Evolutionary conservation across 73 alveolate genomes (phyloP).

Genomic region (Paramecium pentaurelia): DNA sequence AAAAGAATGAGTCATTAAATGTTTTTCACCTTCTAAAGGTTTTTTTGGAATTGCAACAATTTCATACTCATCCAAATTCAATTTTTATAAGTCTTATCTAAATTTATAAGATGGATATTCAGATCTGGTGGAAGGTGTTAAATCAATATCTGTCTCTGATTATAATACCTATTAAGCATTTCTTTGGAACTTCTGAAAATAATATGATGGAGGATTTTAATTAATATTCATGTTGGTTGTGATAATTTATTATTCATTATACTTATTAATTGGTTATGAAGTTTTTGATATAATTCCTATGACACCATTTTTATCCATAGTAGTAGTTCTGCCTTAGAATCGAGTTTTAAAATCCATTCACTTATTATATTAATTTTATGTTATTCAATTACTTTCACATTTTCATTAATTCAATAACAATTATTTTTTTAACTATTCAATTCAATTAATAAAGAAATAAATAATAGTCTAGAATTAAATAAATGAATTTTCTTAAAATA

Average conservation of each 20-base stretch:
- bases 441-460: neutral
- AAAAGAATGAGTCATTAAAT: constrained; percentile 1
- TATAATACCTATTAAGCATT: neutral
- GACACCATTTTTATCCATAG: constrained; percentile 23
- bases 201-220: neutral
- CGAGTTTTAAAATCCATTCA: constrained; percentile 22
- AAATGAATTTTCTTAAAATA: too few relatives aligned
- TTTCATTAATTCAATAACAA: neutral
- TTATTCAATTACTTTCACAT: neutral
- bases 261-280: neutral
- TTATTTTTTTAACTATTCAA: neutral
- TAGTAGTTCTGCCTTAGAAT: neutral
- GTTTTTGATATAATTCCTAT: neutral
- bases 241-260: neutral
- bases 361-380: neutral
- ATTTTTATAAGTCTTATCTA: neutral
- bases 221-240: neutral
- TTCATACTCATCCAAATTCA: constrained; percentile 22
- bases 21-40: neutral
- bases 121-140: neutral
- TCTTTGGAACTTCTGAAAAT: constrained; percentile 1
- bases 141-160: neutral
- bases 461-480: neutral
- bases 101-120: neutral
- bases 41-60: neutral